Evolutionary conservation across 2,329 filamentous ascomycete genomes (phyloP).

Genomic region (Davidsoniella eucalypti): DNA sequence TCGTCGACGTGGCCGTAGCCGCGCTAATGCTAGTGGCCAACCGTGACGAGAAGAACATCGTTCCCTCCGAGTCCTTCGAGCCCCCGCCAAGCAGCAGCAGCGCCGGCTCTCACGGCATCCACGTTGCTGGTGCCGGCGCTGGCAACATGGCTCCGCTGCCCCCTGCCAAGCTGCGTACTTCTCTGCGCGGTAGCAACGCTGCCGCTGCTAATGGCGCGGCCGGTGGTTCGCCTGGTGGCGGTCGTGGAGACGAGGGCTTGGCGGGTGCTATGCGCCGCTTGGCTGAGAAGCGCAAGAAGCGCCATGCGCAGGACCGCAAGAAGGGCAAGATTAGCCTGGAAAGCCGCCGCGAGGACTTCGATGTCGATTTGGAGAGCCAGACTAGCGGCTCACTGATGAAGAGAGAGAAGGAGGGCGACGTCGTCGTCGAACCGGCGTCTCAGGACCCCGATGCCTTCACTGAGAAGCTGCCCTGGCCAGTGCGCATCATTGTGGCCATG

Average conservation of each 20-base stretch:
- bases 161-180: constrained; percentile 6
- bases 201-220: neutral
- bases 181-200: neutral
- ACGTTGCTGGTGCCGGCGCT: neutral
- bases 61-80: constrained; percentile 23
- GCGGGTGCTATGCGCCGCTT: constrained; percentile 9
- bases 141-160: neutral
- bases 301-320: constrained; percentile 16
- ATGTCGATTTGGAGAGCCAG: constrained; percentile 48
- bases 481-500: constrained; percentile 33
- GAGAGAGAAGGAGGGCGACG: constrained; percentile 22
- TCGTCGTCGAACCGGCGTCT: neutral
- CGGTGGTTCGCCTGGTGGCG: neutral
- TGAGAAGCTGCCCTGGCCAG: constrained; percentile 31
- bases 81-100: constrained; percentile 33
- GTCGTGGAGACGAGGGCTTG: constrained; percentile 11
- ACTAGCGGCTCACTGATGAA: constrained; percentile 25
- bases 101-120: constrained; percentile 14
- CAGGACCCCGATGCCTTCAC: neutral
- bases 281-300: constrained; percentile 16
- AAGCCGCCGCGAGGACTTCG: constrained; percentile 37
- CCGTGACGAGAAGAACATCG: constrained; percentile 33
- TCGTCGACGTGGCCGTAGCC: constrained; percentile 44
- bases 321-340: neutral
- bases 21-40: constrained; percentile 43